These are phyloP conservation scores for Actinomortierella wolfii DNA, from an alignment of 371 early-diverging fungal genomes.

Conservation along the genomic window DNA sequence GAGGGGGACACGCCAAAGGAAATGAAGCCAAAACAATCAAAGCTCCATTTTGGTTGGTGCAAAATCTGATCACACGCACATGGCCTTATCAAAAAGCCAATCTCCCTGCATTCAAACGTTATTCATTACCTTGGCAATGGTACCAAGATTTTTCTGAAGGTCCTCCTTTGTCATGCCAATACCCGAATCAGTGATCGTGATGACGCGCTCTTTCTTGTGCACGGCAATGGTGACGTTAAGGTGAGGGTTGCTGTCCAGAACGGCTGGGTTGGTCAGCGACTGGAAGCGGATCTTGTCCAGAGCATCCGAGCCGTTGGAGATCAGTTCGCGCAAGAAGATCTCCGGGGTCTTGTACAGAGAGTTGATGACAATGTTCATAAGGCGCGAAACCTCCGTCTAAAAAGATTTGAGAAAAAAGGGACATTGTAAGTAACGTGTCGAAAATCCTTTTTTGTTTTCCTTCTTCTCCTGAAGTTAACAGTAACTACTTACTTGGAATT, in stretches of 20 bases:
- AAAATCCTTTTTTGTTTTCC: too few relatives aligned
- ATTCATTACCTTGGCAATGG: constrained; percentile 80
- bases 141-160: constrained; percentile 91
- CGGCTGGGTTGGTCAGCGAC: constrained; percentile 71
- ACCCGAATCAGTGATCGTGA: constrained; percentile 92
- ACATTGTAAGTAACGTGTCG: background rate
- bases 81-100: background rate
- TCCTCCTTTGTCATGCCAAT: constrained; percentile 96
- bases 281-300: constrained; percentile 91
- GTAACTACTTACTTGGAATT: constrained; percentile 38
- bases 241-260: constrained; percentile 57
- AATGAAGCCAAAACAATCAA: background rate
- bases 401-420: constrained; percentile 3
- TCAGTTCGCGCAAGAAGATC: constrained; percentile 95
- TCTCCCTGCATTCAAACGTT: too few relatives aligned
- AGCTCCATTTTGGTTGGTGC: background rate
- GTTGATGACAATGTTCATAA: constrained; percentile 94
- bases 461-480: background rate
- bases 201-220: constrained; percentile 64
- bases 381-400: constrained; percentile 77
- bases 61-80: background rate
- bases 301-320: constrained; percentile 96
- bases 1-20: too few relatives aligned
- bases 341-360: constrained; percentile 86
- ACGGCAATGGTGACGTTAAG: constrained; percentile 79